Percentiles rank a stretch among this genome's conserved stretches.
These are phyloP conservation scores for Batrachochytrium dendrobatidis DNA, from an alignment of 371 early-diverging fungal species.

Conservation along the genomic window DNA sequence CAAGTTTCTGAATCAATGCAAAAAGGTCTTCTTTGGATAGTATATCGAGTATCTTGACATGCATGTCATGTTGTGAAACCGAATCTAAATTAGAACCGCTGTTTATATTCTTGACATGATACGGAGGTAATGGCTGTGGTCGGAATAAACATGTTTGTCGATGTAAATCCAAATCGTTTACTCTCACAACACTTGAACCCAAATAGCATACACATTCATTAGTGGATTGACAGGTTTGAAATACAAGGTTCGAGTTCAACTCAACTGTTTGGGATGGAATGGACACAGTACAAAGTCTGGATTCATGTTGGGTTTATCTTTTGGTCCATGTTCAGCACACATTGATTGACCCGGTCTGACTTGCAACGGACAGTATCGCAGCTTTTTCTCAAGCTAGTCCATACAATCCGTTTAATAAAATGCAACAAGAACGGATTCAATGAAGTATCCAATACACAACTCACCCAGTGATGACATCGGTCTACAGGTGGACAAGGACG, in stretches of 20 bases:
- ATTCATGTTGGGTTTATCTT: constrained; percentile 6
- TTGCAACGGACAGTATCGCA: constrained; percentile 9
- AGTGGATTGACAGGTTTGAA: too few species aligned
- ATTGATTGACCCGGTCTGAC: constrained; percentile 49
- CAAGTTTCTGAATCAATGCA: not conserved
- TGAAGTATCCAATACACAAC: too few species aligned
- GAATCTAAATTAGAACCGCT: not conserved
- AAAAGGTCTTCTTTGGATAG: not conserved
- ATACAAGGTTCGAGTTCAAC: constrained; percentile 54
- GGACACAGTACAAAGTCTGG: constrained; percentile 65
- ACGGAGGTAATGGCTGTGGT: constrained; percentile 19
- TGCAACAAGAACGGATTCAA: too few species aligned
- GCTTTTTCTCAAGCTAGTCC: not conserved
- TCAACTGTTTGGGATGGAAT: constrained; percentile 66
- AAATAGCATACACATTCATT: too few species aligned
- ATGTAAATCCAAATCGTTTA: constrained; percentile 64
- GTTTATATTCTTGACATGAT: constrained; percentile 16
- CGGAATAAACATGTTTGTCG: constrained; percentile 57
- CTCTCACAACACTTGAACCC: too few species aligned
- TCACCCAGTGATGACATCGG: constrained; percentile 1
- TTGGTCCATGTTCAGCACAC: constrained; percentile 66
- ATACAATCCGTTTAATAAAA: too few species aligned
- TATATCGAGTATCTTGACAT: not conserved
- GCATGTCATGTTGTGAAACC: constrained; percentile 2
- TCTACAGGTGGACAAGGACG: too few species aligned